Conservation (phyloP, 169 alveolate genomes). For the Cryptosporidium baileyi region DNA sequence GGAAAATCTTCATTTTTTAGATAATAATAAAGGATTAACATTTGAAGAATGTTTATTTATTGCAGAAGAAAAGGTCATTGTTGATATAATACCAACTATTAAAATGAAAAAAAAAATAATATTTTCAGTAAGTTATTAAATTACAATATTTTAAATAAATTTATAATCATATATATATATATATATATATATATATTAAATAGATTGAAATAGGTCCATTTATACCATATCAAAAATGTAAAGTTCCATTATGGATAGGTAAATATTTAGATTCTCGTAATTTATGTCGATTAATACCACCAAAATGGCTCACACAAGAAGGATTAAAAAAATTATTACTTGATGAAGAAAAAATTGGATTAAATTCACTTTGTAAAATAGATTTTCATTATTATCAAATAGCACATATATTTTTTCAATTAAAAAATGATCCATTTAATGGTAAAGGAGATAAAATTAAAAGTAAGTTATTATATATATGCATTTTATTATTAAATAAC, state of each 20-base stretch:
- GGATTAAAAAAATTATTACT: conserved; percentile 25
- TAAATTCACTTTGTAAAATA: neutral
- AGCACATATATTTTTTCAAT: conserved; percentile 23
- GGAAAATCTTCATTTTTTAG: neutral
- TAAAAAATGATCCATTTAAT: conserved; percentile 58
- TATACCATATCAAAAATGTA: conserved; percentile 44
- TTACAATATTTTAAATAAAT: neutral
- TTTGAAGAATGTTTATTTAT: conserved; percentile 61
- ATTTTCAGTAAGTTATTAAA: conserved; percentile 37
- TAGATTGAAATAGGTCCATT: conserved; percentile 66
- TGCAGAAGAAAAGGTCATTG: conserved; percentile 31
- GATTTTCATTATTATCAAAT: conserved; percentile 29
- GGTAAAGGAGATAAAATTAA: conserved; percentile 34
- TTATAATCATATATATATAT: neutral
- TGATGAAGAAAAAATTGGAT: conserved; percentile 47
- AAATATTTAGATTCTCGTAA: conserved; percentile 36
- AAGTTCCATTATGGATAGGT: conserved; percentile 58
- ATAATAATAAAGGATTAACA: neutral
- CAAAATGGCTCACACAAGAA: conserved; percentile 54
- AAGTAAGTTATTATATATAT: conserved; percentile 18
- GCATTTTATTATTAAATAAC: neutral
- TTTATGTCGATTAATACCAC: conserved; percentile 45
- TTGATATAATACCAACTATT: conserved; percentile 46
- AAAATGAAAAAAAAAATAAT: conserved; percentile 26
- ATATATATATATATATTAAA: too few species aligned